Conservation (phyloP, 1,284 basidiomycete species). For the Boletus calvinii region DNA sequence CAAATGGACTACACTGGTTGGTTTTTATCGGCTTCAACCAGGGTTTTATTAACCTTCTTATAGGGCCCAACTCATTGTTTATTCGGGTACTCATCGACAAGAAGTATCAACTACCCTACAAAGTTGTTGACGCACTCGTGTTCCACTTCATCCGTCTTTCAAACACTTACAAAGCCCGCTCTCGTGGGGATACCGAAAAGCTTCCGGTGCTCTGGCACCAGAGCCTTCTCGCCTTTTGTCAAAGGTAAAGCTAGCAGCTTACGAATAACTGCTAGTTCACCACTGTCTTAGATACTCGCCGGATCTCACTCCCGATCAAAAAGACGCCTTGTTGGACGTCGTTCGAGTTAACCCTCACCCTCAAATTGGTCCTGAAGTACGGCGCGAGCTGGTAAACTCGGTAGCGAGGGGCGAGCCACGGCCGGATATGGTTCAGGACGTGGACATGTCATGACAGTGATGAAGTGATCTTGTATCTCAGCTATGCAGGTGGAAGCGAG, state of each 20-base stretch:
- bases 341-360: conserved; percentile 85
- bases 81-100: conserved; percentile 98
- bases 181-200: conserved; percentile 64
- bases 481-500: not conserved
- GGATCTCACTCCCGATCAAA: conserved; percentile 97
- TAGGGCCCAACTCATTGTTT: conserved; percentile 93
- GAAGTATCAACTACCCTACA: conserved; percentile 97
- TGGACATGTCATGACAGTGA: conserved; percentile 52
- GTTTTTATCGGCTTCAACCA: not conserved
- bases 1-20: conserved; percentile 94
- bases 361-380: conserved; percentile 88
- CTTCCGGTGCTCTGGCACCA: conserved; percentile 99
- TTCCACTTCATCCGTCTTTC: conserved; percentile 97
- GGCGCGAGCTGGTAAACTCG: conserved; percentile 81
- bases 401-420: conserved; percentile 70
- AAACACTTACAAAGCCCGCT: conserved; percentile 79
- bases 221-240: conserved; percentile 90
- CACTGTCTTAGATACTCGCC: conserved; percentile 74
- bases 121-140: conserved; percentile 95
- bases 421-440: conserved; percentile 51
- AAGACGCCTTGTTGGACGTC: conserved; percentile 95
- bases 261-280: conserved; percentile 3
- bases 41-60: not conserved
- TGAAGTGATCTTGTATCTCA: not conserved
- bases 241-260: conserved; percentile 59